Base-by-base conservation (phyloP, 2,329 filamentous ascomycete species). In the Xylariaceae sp. region DNA sequence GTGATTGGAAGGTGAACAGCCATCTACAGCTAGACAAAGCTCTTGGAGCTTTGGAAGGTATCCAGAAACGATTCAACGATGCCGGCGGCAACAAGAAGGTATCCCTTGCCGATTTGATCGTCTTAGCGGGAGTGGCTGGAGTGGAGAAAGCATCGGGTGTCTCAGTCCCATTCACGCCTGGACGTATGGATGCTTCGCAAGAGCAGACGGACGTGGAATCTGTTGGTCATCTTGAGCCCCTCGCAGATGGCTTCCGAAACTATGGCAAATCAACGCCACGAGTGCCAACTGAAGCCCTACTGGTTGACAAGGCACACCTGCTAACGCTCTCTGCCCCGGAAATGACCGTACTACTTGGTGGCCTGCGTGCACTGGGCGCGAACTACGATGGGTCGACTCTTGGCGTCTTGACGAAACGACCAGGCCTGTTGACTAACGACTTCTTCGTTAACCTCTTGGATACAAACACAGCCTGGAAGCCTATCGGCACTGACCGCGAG, bases 391-490 rank as follows among this genome's bases (percentile, higher is more conserved):
- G 85, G 35, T 89, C 87, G 0, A 68, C 76, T 20, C 72, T 82
- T 53, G 89, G 89, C 54, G 80, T 92, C 53, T 78, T 92, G 66
- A 92, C 89, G 51, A 77, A 79, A 62, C 78, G 77, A 6, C 85
- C 87, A 1, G 89, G 89, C 35, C 73, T 82, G 62, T 78, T 92
- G 64, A 89, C 84, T 67, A 91, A 89, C 72, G 89, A 92, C 75
- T 92, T 91, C 80, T 92, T 92, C 67, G 81, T 89, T 72, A 91
- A 92, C 75, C 78, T 92, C 1, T 81, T 92, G 20, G 87, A 91
- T 66, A 82, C 80, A 64, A 75, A 73, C 70, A 88, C 81, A 6
- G 76, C 73, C 18, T 92, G 89, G 89, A 84, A 83, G 74, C 65
- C 81, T 0, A 73, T 73, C 32, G 74, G 75, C 52, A 61, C 64